Evolutionary conservation across 2,329 filamentous ascomycete genomes (phyloP).

Genomic region (Dendrostoma leiphaemia): DNA sequence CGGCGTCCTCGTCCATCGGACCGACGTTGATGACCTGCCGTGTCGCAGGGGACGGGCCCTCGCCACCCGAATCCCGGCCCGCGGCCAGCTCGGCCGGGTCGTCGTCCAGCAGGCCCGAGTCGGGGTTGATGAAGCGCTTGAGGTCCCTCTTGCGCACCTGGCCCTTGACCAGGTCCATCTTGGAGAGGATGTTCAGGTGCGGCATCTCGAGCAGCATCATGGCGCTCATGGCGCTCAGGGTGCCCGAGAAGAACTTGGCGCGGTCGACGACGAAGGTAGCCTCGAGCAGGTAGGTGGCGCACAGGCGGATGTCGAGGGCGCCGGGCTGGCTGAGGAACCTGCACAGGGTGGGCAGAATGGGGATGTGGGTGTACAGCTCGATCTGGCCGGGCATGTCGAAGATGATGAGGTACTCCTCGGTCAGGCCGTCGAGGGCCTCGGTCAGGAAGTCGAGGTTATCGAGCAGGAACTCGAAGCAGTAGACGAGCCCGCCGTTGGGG

Average conservation of each 20-base stretch:
- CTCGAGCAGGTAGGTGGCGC: constrained; percentile 91
- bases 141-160: constrained; percentile 84
- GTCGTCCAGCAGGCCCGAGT: constrained; percentile 78
- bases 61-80: constrained; percentile 39
- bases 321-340: constrained; percentile 77
- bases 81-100: constrained; percentile 59
- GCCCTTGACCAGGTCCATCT: constrained; percentile 95
- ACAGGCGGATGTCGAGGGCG: constrained; percentile 83
- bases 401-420: constrained; percentile 94
- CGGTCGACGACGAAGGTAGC: constrained; percentile 94
- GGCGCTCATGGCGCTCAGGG: constrained; percentile 93
- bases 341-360: constrained; percentile 81
- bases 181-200: constrained; percentile 93
- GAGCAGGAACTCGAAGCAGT: constrained; percentile 94
- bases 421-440: constrained; percentile 78
- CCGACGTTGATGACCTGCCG: constrained; percentile 47
- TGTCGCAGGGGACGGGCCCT: constrained; percentile 50
- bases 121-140: constrained; percentile 86
- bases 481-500: constrained; percentile 89
- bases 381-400: constrained; percentile 99
- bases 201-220: constrained; percentile 99
- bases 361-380: constrained; percentile 96
- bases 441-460: constrained; percentile 92
- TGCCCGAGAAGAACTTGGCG: constrained; percentile 96
- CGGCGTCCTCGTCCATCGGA: constrained; percentile 51